Base-by-base conservation (phyloP, 1,284 basidiomycete species). In the Puccinia triticina region DNA sequence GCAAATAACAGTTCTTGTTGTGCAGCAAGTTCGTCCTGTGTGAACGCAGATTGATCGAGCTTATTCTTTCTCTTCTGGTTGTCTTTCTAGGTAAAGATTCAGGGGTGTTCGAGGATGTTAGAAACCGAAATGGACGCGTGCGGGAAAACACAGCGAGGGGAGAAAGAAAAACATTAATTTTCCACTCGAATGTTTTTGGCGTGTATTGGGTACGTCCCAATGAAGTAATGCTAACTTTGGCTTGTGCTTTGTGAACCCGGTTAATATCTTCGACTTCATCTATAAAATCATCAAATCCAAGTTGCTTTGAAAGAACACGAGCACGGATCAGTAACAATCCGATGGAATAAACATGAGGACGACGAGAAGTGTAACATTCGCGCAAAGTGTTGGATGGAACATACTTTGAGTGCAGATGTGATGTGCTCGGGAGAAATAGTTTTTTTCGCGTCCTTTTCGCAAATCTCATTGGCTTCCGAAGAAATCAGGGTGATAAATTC, bases 341-440 rank as follows among this genome's bases (percentile, higher is more conserved):
- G 40, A 43, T 43, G 4, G 40, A 43, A 43, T 43, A 4, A 7
- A 43, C 4, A 43, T 43, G 12, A 43, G 40, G 40, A 12, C 66
- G 46, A 26, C 66, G 46, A 26, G 40, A 50, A 64, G 7, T 59
- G 55, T 11, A n/a, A n/a, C n/a, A n/a, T n/a, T n/a, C n/a, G n/a
- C n/a, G n/a, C 18, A 3, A 21, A 34, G 11, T 67, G 34, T 34
- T 64, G 12, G 34, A 64, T 64, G 50, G 2, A 75, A 29, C 29
- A 46, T 43, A 94, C 95, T 89, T 95, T 94, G 76, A 99, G 89
- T 7, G 96, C 97, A 53, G 91, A 89, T 64, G 98, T 92, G 71
- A 99, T 96, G 86, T 99, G 96, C 86, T 99, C 96, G 1, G 97
- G 96, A 4, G 95, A 94, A 85, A 99, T 99, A 0, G 96, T 99